phyloP scores from a whole-genome alignment of 1,139 yeast genomes.

The Hanseniaspora uvarum region DNA sequence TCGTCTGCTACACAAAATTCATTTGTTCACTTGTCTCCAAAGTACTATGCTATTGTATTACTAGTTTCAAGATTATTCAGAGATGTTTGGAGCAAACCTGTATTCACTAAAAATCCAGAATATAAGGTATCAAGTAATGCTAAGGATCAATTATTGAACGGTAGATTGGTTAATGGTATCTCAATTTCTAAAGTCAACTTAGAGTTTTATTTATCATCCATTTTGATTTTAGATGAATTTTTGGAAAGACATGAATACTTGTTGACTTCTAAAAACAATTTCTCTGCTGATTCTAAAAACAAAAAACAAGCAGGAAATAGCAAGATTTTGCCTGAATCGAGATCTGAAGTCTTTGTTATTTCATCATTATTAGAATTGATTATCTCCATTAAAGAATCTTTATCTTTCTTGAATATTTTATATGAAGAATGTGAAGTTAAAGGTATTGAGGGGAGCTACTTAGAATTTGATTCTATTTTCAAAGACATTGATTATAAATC shows the following conservation, averaged over 20 bases:
- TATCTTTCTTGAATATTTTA: slow-evolving; percentile 73
- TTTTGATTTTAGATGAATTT: slow-evolving; percentile 44
- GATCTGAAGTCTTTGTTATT: slow-evolving; percentile 87
- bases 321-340: slow-evolving; percentile 44
- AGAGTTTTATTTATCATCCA: slow-evolving; percentile 58
- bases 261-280: neutral
- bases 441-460: slow-evolving; percentile 35
- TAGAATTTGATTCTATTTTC: slow-evolving; percentile 52
- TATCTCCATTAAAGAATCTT: slow-evolving; percentile 74
- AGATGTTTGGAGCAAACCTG: slow-evolving; percentile 64
- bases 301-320: neutral
- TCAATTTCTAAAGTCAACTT: slow-evolving; percentile 44
- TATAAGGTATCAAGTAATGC: slow-evolving; percentile 18
- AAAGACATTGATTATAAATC: slow-evolving; percentile 54
- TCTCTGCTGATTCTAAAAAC: neutral
- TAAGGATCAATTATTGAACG: slow-evolving; percentile 18
- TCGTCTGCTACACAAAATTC: neutral
- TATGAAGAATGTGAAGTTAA: slow-evolving; percentile 56
- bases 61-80: slow-evolving; percentile 69
- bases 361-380: slow-evolving; percentile 67
- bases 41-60: slow-evolving; percentile 84
- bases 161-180: slow-evolving; percentile 25
- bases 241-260: slow-evolving; percentile 33
- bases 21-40: slow-evolving; percentile 75
- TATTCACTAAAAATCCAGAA: slow-evolving; percentile 47